A percentile compares a stretch with the other conserved stretches of the same genome.
Conservation (phyloP, 257 asterid species). For the Solanum boliviense region DNA sequence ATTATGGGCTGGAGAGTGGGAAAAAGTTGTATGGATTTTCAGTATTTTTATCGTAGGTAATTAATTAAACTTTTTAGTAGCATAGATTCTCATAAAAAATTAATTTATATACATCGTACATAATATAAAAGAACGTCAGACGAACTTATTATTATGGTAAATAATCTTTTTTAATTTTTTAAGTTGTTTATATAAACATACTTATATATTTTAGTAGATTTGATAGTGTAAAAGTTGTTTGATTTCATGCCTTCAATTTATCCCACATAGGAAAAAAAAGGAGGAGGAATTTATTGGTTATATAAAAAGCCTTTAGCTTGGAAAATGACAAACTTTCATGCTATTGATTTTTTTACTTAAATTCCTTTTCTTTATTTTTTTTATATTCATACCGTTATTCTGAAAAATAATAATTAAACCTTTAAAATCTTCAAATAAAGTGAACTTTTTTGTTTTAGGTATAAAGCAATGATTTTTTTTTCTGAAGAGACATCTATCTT, state of each 20-base stretch:
- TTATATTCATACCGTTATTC: neutral
- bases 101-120: neutral
- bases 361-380: too few relatives aligned
- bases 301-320: neutral
- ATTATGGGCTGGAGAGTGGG: conserved; percentile 22
- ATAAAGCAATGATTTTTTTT: too few relatives aligned
- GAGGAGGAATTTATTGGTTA: neutral
- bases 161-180: too few relatives aligned
- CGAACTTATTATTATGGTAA: neutral
- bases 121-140: neutral
- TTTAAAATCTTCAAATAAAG: too few relatives aligned
- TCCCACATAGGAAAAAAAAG: neutral
- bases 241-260: neutral
- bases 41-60: conserved; percentile 41
- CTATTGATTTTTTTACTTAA: neutral
- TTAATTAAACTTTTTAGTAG: neutral
- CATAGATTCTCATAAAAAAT: neutral
- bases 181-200: neutral
- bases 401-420: too few relatives aligned
- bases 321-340: too few relatives aligned
- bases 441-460: too few relatives aligned
- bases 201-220: neutral
- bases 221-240: neutral
- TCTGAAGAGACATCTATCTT: neutral
- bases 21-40: conserved; percentile 24